These are phyloP conservation scores for Globisporangium yorkense DNA, from an alignment of 352 stramenopile genomes.

Conservation along the genomic window DNA sequence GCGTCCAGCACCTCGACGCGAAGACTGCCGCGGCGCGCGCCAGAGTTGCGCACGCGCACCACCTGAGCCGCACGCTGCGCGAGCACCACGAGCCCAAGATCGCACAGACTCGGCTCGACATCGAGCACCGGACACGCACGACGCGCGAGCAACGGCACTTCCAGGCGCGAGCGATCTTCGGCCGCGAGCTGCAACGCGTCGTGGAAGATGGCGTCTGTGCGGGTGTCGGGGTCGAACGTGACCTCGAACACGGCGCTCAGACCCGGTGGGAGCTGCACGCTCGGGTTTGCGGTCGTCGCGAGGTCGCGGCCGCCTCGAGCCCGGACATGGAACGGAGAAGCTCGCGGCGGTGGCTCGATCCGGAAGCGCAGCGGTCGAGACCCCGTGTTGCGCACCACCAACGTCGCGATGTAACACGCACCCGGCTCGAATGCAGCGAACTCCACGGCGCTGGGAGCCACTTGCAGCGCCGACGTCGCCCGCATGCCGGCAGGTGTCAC, in stretches of 20 bases:
- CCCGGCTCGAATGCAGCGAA: conserved; percentile 55
- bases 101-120: conserved; percentile 40
- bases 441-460: conserved; percentile 54
- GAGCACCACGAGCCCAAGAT: conserved; percentile 64
- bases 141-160: conserved; percentile 56
- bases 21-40: conserved; percentile 33
- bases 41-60: conserved; percentile 50
- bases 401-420: conserved; percentile 54
- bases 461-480: conserved; percentile 42
- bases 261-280: conserved; percentile 50
- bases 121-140: conserved; percentile 51
- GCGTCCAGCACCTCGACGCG: conserved; percentile 43
- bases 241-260: conserved; percentile 62
- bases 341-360: conserved; percentile 35
- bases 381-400: conserved; percentile 67
- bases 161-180: conserved; percentile 50
- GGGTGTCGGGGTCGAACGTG: conserved; percentile 28
- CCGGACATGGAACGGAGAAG: conserved; percentile 56
- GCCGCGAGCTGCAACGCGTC: conserved; percentile 51
- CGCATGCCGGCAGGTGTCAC: conserved; percentile 14
- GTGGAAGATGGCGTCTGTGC: conserved; percentile 38
- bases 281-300: conserved; percentile 59
- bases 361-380: conserved; percentile 56
- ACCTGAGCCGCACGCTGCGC: conserved; percentile 43
- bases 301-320: conserved; percentile 44